Base-by-base conservation (phyloP, 2,329 filamentous ascomycete genomes). In the Emmonsia crescens region DNA sequence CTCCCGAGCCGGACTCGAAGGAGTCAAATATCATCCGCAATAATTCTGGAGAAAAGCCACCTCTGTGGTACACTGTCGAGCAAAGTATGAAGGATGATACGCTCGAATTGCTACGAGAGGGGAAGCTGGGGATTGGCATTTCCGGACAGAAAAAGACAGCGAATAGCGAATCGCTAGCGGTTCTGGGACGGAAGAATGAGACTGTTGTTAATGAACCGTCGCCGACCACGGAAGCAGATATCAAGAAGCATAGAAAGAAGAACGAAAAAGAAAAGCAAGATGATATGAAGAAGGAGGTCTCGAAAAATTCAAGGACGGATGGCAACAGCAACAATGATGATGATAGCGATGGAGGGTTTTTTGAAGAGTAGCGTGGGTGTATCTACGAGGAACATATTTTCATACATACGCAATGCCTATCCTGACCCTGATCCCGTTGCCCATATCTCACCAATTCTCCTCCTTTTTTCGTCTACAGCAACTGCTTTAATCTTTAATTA, bases 11-110 rank as follows among this genome's bases (percentile, higher is more conserved):
- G n/a, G 66, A 66, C 6, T 56, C 62, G 6, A 63, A 69, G 36
- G 64, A 68, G 10, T 66, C 67, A 51, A 64, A 57, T 44, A 40
- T 57, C 19, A 69, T 70, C 57, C 63, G 63, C 63, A 66, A 62
- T 60, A 58, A 54, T 44, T 56, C 59, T 29, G 54, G 60, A 29
- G 65, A 69, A 55, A 78, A 74, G 64, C 76, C 76, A 3, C 70
- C 76, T 1, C 70, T 79, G 65, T 80, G 78, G 78, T 67, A 72
- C 59, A 65, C 74, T 5, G 73, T 80, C n/a, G 74, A 77, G 65
- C 73, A 74, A 61, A 75, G 73, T 59, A 79, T 77, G 75, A 66
- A 70, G 57, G 72, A 79, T 8, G 74, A 72, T 10, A 78, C 74
- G 19, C 68, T 79, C 55, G 73, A 76, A 57, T 70, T 69, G 42